Base-by-base conservation (phyloP, 352 stramenopile species). In the Globisporangium orthogonon region DNA sequence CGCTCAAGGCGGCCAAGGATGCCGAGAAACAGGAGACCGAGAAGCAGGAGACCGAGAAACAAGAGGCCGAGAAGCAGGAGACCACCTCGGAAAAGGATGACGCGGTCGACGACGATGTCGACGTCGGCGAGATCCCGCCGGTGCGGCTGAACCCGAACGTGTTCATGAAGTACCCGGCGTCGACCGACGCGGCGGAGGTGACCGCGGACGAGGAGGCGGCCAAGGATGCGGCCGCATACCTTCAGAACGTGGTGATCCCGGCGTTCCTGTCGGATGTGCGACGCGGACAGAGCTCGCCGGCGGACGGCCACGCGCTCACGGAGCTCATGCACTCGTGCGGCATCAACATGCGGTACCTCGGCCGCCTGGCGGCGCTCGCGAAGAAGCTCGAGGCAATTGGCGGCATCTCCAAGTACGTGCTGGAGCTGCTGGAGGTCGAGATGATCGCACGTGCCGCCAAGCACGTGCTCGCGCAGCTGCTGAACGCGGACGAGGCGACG, bases 281-380 rank as follows among this genome's bases (percentile, higher is more conserved):
- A 39, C 84, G 78, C 60, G 85, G 87, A 23, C 67, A 84, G 18
- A 89, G 96, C 31, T 79, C 75, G 3, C 84, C 89, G 7, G 73
- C 82, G 15, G 96, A 98, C 69, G 96, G 96, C 6, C 83, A 87
- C 45, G 83, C 82, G 39, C 78, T 99, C 4, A 97, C 90, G 30
- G 89, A 98, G 41, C 76, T 97, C 40, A 88, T 99, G 71, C 96
- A 99, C 70, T 88, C 88, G 60, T 89, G 82, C 66, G 96, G 96
- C 51, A 96, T 99, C 50, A 99, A 99, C 67, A 98, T 98, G 83
- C 87, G 96, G 51, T 98, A 99, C 71, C 70, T 98, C 23, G 96
- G 96, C 33, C 77, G 86, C 56, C 58, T 98, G 13, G 96, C 94
- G 23, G 83, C 80, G 54, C 75, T 98, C 31, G 81, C 86, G 35